A percentile compares a stretch with the other conserved stretches of the same genome.
These are phyloP conservation scores for Colletotrichum orchidophilum DNA, from an alignment of 2,329 filamentous ascomycete species.

Conservation along the genomic window DNA sequence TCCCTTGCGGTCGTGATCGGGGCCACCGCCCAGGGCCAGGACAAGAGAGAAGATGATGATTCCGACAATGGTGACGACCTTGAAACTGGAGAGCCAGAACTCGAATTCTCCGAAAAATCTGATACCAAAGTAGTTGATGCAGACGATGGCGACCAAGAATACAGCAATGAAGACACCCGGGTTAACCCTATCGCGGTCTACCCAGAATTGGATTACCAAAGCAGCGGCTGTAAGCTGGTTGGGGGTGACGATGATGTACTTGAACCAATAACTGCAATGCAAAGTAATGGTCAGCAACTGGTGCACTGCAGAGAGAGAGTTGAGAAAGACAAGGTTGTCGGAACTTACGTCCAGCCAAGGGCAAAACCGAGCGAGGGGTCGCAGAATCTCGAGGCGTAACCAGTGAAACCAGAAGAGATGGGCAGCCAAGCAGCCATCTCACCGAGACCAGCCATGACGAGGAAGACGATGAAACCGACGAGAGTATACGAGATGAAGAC, in stretches of 20 bases:
- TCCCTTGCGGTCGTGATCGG: slow-evolving; percentile 68
- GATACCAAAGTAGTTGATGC: slow-evolving; percentile 77
- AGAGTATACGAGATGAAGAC: slow-evolving; percentile 77
- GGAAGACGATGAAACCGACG: slow-evolving; percentile 77
- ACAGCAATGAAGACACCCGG: slow-evolving; percentile 83
- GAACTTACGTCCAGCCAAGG: slow-evolving; percentile 73
- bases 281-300: slow-evolving; percentile 79
- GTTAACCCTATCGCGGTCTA: slow-evolving; percentile 71
- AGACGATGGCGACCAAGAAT: slow-evolving; percentile 69
- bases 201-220: slow-evolving; percentile 83
- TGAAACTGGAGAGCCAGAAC: slow-evolving; percentile 72
- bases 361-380: slow-evolving; percentile 85
- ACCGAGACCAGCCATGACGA: slow-evolving; percentile 83
- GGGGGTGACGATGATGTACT: slow-evolving; percentile 88
- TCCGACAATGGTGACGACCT: slow-evolving; percentile 72
- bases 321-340: not conserved
- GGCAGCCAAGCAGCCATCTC: slow-evolving; percentile 89
- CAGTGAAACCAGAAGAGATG: slow-evolving; percentile 80
- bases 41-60: slow-evolving; percentile 73
- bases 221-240: slow-evolving; percentile 86
- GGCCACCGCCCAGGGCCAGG: slow-evolving; percentile 72
- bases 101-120: slow-evolving; percentile 73
- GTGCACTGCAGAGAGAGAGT: slow-evolving; percentile 32
- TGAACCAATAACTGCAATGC: slow-evolving; percentile 64
- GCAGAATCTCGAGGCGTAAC: slow-evolving; percentile 81